Percentiles rank a stretch among this genome's conserved stretches.
Evolutionary conservation across 768 basidiomycete genomes (phyloP).

Genomic region (Amanita pallidorosea): DNA sequence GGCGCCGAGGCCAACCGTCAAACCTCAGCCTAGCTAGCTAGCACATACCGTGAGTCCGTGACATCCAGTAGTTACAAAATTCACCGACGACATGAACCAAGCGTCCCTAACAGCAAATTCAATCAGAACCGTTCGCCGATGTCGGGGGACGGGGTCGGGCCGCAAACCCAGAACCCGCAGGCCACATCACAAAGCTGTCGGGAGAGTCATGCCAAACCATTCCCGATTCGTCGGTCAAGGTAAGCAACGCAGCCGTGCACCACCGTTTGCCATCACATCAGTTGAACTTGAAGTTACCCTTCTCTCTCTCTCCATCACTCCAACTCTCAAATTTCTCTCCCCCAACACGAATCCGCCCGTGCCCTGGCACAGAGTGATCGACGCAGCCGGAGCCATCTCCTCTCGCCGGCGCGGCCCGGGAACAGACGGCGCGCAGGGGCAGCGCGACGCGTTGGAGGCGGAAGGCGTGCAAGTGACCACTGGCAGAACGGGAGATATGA

Average conservation of each 20-base stretch:
- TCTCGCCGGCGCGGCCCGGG: slow-evolving; percentile 82
- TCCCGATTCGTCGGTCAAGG: slow-evolving; percentile 81
- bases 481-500: slow-evolving; percentile 44
- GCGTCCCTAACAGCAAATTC: no score
- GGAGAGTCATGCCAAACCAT: slow-evolving; percentile 71
- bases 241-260: slow-evolving; percentile 14
- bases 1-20: no score
- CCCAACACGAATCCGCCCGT: slow-evolving; percentile 51
- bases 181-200: slow-evolving; percentile 72
- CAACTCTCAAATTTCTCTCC: slow-evolving; percentile 72
- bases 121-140: no score
- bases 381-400: slow-evolving; percentile 61
- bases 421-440: slow-evolving; percentile 67
- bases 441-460: slow-evolving; percentile 63
- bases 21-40: no score
- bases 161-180: no score
- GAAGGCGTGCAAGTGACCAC: slow-evolving; percentile 73
- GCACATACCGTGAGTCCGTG: no score
- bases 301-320: neutral
- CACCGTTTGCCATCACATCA: neutral
- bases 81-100: no score
- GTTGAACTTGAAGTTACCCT: neutral
- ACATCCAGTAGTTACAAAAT: no score
- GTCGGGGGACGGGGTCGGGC: no score
- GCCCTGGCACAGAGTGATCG: slow-evolving; percentile 76